Conservation (phyloP, 202 grass and related monocot genomes). For the Saccharum hybrid region DNA sequence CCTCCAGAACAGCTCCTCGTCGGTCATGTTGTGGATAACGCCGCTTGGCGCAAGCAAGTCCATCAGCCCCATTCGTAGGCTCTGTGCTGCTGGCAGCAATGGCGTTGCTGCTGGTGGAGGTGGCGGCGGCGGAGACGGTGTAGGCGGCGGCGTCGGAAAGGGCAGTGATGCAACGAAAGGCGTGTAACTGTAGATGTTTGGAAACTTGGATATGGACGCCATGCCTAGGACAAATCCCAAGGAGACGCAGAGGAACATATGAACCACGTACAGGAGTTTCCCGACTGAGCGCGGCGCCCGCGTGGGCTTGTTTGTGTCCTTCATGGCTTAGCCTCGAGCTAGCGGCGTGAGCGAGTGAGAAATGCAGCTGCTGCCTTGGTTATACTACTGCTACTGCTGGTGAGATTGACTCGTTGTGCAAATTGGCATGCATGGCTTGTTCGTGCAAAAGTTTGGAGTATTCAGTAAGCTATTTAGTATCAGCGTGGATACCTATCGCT, state of each 20-base stretch:
- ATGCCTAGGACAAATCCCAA: slow-evolving; percentile 16
- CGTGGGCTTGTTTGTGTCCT: slow-evolving; percentile 13
- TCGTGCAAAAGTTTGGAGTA: slow-evolving; percentile 7
- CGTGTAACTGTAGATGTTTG: neutral
- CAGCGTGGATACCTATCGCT: neutral
- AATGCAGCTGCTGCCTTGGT: neutral
- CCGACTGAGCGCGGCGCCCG: neutral
- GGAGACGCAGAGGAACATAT: neutral
- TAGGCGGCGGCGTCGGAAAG: neutral
- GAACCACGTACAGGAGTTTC: neutral
- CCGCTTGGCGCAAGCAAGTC: slow-evolving; percentile 25
- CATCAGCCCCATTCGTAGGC: neutral
- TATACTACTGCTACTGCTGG: neutral
- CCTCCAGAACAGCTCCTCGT: slow-evolving; percentile 71
- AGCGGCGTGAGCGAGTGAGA: neutral
- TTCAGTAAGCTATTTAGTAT: neutral
- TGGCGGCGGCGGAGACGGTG: neutral
- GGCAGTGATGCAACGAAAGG: neutral
- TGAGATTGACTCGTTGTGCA: neutral
- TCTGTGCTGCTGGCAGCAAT: neutral
- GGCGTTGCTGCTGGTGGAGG: neutral
- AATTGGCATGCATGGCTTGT: slow-evolving; percentile 1
- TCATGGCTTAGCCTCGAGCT: neutral
- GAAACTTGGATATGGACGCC: slow-evolving; percentile 16
- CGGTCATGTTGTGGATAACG: slow-evolving; percentile 59